Evolutionary conservation across 495 filamentous ascomycete species (phyloP).

Genomic region (Bacidia rubella): DNA sequence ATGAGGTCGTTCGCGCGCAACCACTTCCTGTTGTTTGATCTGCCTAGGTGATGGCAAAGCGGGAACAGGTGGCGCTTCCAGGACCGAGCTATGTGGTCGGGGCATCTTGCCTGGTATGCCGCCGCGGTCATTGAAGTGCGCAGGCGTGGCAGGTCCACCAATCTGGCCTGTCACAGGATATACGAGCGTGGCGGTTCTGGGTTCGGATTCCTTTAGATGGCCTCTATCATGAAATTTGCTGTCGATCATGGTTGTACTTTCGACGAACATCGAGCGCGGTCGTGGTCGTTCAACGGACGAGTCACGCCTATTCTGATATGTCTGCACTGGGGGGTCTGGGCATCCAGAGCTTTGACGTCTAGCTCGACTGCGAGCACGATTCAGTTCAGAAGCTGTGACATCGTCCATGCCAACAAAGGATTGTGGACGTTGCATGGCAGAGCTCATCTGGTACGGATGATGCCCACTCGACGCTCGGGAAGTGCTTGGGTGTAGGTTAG

Average conservation of each 20-base stretch:
- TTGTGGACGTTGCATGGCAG: constrained; percentile 8
- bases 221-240: no score
- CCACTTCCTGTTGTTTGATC: constrained; percentile 5
- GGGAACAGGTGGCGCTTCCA: constrained; percentile 19
- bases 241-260: neutral
- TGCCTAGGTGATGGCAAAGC: constrained; percentile 9
- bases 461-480: neutral
- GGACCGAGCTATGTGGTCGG: constrained; percentile 14
- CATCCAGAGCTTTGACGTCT: constrained; percentile 6
- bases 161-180: constrained; percentile 2
- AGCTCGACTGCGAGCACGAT: constrained; percentile 25
- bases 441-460: constrained; percentile 26
- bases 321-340: neutral
- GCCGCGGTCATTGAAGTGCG: constrained; percentile 11
- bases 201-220: no score
- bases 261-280: neutral
- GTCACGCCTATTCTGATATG: neutral
- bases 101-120: constrained; percentile 16
- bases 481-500: constrained; percentile 3
- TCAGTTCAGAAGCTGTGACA: constrained; percentile 23
- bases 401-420: constrained; percentile 25
- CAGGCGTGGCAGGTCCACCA: neutral
- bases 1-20: neutral
- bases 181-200: no score
- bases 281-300: neutral